Conservation (phyloP, 352 stramenopile species). For the Phytophthora palmivora region DNA sequence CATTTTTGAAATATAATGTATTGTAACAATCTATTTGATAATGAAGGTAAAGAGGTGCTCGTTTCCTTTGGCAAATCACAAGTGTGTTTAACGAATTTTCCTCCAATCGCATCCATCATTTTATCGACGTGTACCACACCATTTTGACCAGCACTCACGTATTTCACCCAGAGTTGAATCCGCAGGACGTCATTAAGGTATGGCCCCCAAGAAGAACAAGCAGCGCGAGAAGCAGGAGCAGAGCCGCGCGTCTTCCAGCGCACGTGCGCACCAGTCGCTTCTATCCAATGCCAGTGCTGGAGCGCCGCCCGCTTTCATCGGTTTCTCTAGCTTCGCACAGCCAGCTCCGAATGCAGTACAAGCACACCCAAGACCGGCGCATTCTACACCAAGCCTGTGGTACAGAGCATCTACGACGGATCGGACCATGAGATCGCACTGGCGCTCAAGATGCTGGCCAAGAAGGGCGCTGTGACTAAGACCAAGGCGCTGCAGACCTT, state of each 20-base stretch:
- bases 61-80: no score
- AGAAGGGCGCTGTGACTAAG: slow-evolving; percentile 86
- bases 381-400: slow-evolving; percentile 21
- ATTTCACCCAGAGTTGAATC: no score
- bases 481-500: slow-evolving; percentile 80
- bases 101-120: slow-evolving; percentile 25
- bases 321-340: slow-evolving; percentile 74
- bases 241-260: slow-evolving; percentile 79
- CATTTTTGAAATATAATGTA: no score
- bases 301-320: slow-evolving; percentile 60
- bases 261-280: slow-evolving; percentile 74
- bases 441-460: slow-evolving; percentile 87
- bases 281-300: slow-evolving; percentile 38
- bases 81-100: slow-evolving; percentile 36
- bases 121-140: slow-evolving; percentile 12
- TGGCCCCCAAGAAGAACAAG: slow-evolving; percentile 85
- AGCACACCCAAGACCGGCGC: slow-evolving; percentile 22
- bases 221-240: slow-evolving; percentile 89
- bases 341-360: slow-evolving; percentile 22
- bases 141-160: slow-evolving; percentile 32
- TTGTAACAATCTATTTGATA: no score
- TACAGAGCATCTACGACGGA: slow-evolving; percentile 78
- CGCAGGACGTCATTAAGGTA: slow-evolving; percentile 14
- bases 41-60: no score
- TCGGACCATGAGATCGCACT: slow-evolving; percentile 81